These are phyloP conservation scores for Solanum chiquidenum DNA, from an alignment of 257 asterid genomes.

Conservation along the genomic window DNA sequence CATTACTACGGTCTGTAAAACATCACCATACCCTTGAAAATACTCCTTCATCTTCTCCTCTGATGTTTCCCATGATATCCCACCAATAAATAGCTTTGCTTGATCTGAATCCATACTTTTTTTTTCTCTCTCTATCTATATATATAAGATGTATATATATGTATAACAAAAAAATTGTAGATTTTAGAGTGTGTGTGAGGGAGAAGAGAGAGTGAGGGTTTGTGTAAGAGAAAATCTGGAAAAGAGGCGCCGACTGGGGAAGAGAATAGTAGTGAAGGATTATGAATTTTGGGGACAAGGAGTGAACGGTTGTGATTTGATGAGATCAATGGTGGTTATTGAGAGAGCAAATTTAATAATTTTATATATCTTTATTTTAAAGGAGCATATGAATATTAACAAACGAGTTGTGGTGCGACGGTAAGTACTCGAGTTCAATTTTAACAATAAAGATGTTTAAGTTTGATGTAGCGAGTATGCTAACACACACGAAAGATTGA, in stretches of 20 bases:
- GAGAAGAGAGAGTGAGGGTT: not conserved
- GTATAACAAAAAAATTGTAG: not conserved
- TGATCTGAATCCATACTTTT: slow-evolving; percentile 74
- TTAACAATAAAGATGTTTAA: too few species aligned
- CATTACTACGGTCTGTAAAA: slow-evolving; percentile 68
- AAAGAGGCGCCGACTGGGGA: not conserved
- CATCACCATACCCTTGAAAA: slow-evolving; percentile 66
- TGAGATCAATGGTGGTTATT: not conserved
- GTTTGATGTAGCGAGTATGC: not conserved
- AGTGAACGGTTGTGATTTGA: not conserved
- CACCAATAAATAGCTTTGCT: slow-evolving; percentile 85
- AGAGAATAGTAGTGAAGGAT: not conserved
- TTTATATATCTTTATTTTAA: not conserved
- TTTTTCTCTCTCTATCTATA: not conserved
- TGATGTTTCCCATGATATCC: slow-evolving; percentile 79
- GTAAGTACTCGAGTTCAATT: not conserved
- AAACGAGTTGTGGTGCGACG: not conserved
- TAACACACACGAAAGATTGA: too few species aligned
- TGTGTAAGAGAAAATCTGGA: not conserved
- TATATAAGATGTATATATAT: not conserved
- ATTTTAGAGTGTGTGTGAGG: not conserved
- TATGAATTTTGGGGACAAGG: not conserved
- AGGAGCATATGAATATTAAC: not conserved
- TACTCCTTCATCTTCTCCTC: slow-evolving; percentile 70
- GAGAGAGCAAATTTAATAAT: not conserved